Evolutionary conservation across 169 alveolate genomes (phyloP).

Genomic region (Plasmodium ovale): DNA sequence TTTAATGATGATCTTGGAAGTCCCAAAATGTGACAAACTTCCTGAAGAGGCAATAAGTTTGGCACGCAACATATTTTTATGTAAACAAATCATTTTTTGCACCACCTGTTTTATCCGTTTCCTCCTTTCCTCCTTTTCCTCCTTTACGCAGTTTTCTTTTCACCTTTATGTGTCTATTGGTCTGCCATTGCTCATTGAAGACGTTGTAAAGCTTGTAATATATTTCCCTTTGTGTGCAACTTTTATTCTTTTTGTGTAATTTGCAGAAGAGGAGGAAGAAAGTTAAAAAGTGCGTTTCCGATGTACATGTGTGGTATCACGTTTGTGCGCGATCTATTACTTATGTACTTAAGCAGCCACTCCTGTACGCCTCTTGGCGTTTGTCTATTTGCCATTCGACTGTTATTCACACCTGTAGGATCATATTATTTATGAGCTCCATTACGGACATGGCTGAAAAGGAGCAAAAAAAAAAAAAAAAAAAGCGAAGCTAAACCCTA

Average conservation of each 20-base stretch:
- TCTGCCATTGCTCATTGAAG: slow-evolving; percentile 46
- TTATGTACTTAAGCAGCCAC: too few relatives aligned
- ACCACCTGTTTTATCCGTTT: background rate
- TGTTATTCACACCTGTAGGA: slow-evolving; percentile 19
- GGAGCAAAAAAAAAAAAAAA: background rate
- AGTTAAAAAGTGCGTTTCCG: background rate
- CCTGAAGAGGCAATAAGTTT: background rate
- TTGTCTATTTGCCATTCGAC: too few relatives aligned
- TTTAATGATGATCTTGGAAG: slow-evolving; percentile 49
- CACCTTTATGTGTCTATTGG: slow-evolving; percentile 45
- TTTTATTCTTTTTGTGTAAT: slow-evolving; percentile 22
- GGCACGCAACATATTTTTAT: background rate
- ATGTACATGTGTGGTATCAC: too few relatives aligned
- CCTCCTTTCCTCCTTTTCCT: background rate
- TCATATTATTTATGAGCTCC: slow-evolving; percentile 32
- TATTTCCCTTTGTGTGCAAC: slow-evolving; percentile 68
- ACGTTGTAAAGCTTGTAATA: slow-evolving; percentile 56
- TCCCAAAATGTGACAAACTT: slow-evolving; percentile 49
- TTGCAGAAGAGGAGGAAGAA: background rate
- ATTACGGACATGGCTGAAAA: slow-evolving; percentile 42
- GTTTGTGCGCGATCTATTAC: too few relatives aligned
- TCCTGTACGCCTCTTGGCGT: too few relatives aligned
- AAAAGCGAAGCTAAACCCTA: background rate
- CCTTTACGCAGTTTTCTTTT: background rate
- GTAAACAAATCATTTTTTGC: background rate